These are phyloP conservation scores for Wickerhamomyces hampshirensis DNA, from an alignment of 805 yeast species.

Conservation along the genomic window DNA sequence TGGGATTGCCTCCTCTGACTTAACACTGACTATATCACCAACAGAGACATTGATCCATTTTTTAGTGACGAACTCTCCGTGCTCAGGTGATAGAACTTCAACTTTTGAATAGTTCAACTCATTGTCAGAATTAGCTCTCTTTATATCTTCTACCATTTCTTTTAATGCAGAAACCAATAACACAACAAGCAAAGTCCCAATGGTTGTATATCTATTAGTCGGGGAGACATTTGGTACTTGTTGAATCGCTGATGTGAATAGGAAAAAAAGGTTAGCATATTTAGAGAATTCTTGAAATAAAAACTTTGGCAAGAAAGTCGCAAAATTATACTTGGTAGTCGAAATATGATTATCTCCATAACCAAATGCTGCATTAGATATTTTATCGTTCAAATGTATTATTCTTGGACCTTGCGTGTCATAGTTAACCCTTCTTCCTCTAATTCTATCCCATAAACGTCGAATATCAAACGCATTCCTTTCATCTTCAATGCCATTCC, in stretches of 20 bases:
- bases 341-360: slow-evolving; percentile 83
- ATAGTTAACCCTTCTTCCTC: slow-evolving; percentile 22
- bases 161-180: slow-evolving; percentile 87
- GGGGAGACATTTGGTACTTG: slow-evolving; percentile 98
- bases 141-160: slow-evolving; percentile 86
- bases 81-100: slow-evolving; percentile 47
- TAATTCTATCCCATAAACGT: slow-evolving; percentile 31
- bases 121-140: slow-evolving; percentile 81
- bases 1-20: slow-evolving; percentile 87
- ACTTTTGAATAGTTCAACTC: slow-evolving; percentile 81
- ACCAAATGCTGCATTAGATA: slow-evolving; percentile 47
- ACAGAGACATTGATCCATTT: slow-evolving; percentile 87
- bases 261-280: slow-evolving; percentile 90
- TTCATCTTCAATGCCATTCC: slow-evolving; percentile 28
- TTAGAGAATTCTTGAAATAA: slow-evolving; percentile 95
- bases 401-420: slow-evolving; percentile 47
- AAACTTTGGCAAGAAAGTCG: slow-evolving; percentile 92
- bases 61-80: slow-evolving; percentile 59
- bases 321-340: slow-evolving; percentile 91
- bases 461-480: slow-evolving; percentile 33
- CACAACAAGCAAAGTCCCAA: slow-evolving; percentile 84
- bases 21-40: slow-evolving; percentile 85
- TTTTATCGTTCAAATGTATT: slow-evolving; percentile 63
- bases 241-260: slow-evolving; percentile 89
- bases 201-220: slow-evolving; percentile 91